Evolutionary conservation across 148 eudicot genomes (phyloP).

Genomic region (Nepenthes gracilis): DNA sequence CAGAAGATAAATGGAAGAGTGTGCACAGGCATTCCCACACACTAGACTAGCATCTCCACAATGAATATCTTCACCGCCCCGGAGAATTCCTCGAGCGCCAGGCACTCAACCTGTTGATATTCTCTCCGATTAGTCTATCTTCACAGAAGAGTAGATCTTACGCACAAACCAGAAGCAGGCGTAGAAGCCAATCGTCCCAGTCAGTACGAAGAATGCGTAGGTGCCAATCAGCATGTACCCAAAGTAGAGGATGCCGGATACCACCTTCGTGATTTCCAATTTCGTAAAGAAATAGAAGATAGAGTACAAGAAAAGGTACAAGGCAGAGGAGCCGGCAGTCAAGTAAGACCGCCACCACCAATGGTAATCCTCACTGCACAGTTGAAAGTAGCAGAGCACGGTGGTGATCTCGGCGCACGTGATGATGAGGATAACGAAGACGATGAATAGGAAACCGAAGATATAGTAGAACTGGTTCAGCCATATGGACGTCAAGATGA

Average conservation of each 20-base stretch:
- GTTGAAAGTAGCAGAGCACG: constrained; percentile 49
- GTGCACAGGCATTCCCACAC: too few relatives aligned
- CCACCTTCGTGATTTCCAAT: constrained; percentile 36
- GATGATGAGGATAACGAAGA: constrained; percentile 34
- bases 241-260: constrained; percentile 35
- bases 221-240: constrained; percentile 37
- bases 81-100: too few relatives aligned
- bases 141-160: constrained; percentile 39
- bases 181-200: constrained; percentile 35
- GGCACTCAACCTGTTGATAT: too few relatives aligned
- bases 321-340: constrained; percentile 44
- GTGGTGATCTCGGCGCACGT: constrained; percentile 42
- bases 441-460: constrained; percentile 41
- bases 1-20: too few relatives aligned
- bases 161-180: constrained; percentile 41
- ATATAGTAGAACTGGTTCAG: constrained; percentile 53
- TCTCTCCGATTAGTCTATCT: constrained; percentile 21
- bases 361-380: constrained; percentile 45
- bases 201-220: constrained; percentile 33
- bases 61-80: too few relatives aligned
- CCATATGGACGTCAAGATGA: constrained; percentile 47
- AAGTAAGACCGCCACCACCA: constrained; percentile 57
- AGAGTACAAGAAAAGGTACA: constrained; percentile 42
- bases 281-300: constrained; percentile 48
- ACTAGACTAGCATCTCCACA: too few relatives aligned